phyloP scores from a whole-genome alignment of 805 yeast genomes.

The Candida boleticola region DNA sequence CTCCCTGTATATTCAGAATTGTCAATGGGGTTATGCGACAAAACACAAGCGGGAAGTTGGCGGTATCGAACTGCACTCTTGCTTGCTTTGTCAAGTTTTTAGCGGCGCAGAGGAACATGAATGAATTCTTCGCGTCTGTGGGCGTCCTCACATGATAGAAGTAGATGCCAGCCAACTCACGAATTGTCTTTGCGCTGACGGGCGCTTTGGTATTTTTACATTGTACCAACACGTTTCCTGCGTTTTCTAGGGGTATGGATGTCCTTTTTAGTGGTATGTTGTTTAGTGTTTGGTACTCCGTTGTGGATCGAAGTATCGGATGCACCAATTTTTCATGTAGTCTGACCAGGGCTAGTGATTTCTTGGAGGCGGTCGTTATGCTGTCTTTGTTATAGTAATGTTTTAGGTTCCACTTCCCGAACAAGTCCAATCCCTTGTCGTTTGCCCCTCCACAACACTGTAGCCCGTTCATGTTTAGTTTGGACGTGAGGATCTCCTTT shows the following conservation, averaged over 20 bases:
- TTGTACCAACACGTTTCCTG: constrained; percentile 48
- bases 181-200: constrained; percentile 44
- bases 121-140: constrained; percentile 18
- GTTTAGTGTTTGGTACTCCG: constrained; percentile 16
- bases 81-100: constrained; percentile 48
- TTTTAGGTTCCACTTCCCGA: constrained; percentile 50
- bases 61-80: constrained; percentile 40
- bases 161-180: constrained; percentile 56
- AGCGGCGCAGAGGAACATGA: constrained; percentile 47
- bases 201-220: constrained; percentile 49
- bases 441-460: constrained; percentile 53
- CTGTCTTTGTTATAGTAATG: neutral
- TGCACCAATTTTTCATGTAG: neutral
- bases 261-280: constrained; percentile 13
- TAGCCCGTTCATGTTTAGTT: constrained; percentile 36
- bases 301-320: constrained; percentile 1
- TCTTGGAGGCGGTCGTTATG: constrained; percentile 3
- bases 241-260: constrained; percentile 10
- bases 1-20: constrained; percentile 11
- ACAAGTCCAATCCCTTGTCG: constrained; percentile 56
- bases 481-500: constrained; percentile 34
- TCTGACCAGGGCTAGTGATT: constrained; percentile 1
- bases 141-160: constrained; percentile 28
- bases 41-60: constrained; percentile 45
- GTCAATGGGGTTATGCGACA: constrained; percentile 36